Conservation (phyloP, 148 eudicot species). For the Nyssa sinensis region DNA sequence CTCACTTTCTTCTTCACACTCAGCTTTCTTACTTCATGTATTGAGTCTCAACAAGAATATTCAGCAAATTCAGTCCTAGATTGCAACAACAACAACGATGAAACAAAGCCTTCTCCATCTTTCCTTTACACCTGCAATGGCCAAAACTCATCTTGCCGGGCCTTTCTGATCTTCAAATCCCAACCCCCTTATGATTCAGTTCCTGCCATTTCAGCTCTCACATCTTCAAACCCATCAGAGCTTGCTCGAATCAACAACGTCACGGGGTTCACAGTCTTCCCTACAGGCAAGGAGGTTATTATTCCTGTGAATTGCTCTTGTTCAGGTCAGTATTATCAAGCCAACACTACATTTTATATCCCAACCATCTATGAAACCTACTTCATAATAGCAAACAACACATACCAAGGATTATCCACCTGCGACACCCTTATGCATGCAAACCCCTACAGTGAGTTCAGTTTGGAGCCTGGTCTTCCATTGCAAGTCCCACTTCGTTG, state of each 20-base stretch:
- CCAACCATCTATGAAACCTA: conserved; percentile 23
- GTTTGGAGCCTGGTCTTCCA: conserved; percentile 9
- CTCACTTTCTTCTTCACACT: conserved; percentile 1
- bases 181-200: conserved; percentile 42
- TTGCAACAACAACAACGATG: conserved; percentile 28
- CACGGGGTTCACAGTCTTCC: conserved; percentile 32
- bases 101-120: conserved; percentile 27
- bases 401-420: conserved; percentile 57
- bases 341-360: conserved; percentile 44
- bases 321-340: conserved; percentile 46
- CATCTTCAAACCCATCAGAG: conserved; percentile 30
- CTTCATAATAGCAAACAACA: conserved; percentile 33
- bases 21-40: conserved; percentile 7
- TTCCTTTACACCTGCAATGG: conserved; percentile 63
- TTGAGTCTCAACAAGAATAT: conserved; percentile 30
- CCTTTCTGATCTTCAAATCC: conserved; percentile 54
- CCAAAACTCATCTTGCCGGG: conserved; percentile 38
- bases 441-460: conserved; percentile 14
- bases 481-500: conserved; percentile 57
- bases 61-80: conserved; percentile 26
- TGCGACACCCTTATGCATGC: conserved; percentile 34
- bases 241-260: conserved; percentile 44
- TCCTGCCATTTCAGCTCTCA: conserved; percentile 46
- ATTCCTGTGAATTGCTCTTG: conserved; percentile 65
- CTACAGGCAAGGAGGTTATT: conserved; percentile 48